Conservation (phyloP, 768 basidiomycete species). For the Suillus subaureus region DNA sequence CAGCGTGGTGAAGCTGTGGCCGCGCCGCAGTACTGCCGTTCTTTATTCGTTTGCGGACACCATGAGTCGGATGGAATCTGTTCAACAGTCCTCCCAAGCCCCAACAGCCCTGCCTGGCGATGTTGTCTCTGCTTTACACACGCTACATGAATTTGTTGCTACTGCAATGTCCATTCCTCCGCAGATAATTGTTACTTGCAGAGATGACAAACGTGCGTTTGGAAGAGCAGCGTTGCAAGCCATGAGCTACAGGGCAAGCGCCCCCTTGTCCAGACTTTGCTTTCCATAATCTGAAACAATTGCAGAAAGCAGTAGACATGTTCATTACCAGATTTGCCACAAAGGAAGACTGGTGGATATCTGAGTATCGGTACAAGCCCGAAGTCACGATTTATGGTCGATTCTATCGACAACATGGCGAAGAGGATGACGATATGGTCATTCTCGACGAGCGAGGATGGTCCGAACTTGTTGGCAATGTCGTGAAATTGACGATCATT, state of each 20-base stretch:
- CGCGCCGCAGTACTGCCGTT: not conserved
- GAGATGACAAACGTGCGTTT: slow-evolving; percentile 33
- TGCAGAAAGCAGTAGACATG: slow-evolving; percentile 32
- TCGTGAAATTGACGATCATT: slow-evolving; percentile 32
- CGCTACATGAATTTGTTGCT: slow-evolving; percentile 33
- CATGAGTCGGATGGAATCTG: slow-evolving; percentile 31
- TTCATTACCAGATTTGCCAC: slow-evolving; percentile 37
- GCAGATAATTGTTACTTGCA: slow-evolving; percentile 34
- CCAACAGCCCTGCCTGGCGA: slow-evolving; percentile 24
- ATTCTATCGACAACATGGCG: slow-evolving; percentile 34
- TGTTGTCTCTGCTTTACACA: slow-evolving; percentile 28
- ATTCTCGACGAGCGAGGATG: slow-evolving; percentile 33
- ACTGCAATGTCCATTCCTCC: slow-evolving; percentile 31
- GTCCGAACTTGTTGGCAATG: slow-evolving; percentile 35
- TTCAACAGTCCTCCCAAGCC: slow-evolving; percentile 24
- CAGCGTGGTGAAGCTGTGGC: not conserved
- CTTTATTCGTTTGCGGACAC: not conserved
- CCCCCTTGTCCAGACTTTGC: not conserved
- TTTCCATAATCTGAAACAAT: not conserved
- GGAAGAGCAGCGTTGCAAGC: slow-evolving; percentile 32
- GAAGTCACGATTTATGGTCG: slow-evolving; percentile 37
- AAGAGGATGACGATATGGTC: slow-evolving; percentile 37
- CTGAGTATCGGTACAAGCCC: slow-evolving; percentile 34
- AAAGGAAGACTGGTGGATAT: slow-evolving; percentile 39
- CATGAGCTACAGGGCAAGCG: slow-evolving; percentile 35